Conservation (phyloP, 805 yeast genomes). For the Gaillardinia entomophila region DNA sequence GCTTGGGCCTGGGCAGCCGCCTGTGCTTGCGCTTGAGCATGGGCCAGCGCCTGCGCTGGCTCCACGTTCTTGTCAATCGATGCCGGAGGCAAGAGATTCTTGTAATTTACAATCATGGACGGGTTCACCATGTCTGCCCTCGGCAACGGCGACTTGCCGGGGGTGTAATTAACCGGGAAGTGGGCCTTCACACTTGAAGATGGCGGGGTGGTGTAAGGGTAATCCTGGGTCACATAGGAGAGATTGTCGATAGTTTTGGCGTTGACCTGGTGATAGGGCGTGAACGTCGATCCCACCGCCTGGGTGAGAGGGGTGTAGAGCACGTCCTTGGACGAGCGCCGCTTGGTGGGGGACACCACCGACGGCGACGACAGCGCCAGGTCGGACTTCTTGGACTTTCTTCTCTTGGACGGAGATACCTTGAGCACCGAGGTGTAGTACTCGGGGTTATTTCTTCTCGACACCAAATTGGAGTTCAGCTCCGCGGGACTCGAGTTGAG, state of each 20-base stretch:
- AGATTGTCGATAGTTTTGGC: constrained; percentile 30
- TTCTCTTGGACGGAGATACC: constrained; percentile 25
- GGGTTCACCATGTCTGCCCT: not conserved
- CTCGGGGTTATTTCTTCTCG: constrained; percentile 38
- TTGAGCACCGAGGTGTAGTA: constrained; percentile 39
- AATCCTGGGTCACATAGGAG: constrained; percentile 20
- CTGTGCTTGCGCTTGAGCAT: not conserved
- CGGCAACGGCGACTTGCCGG: not conserved
- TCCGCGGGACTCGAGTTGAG: constrained; percentile 34
- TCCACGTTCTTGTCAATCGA: not conserved
- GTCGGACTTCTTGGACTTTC: constrained; percentile 2
- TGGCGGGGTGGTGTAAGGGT: constrained; percentile 15
- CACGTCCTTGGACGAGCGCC: constrained; percentile 1
- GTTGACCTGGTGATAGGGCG: constrained; percentile 19
- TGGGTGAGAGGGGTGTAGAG: constrained; percentile 14
- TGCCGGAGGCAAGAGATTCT: not conserved
- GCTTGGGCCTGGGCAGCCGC: not conserved
- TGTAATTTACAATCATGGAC: not conserved
- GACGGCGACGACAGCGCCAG: not conserved
- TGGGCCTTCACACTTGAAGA: constrained; percentile 9
- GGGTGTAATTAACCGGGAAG: constrained; percentile 1
- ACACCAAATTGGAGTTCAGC: constrained; percentile 29
- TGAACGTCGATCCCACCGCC: constrained; percentile 8
- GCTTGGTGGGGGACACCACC: constrained; percentile 2
- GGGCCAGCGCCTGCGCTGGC: not conserved